Conservation (phyloP, 2,329 filamentous ascomycete genomes). For the Sphaerulina populicola region DNA sequence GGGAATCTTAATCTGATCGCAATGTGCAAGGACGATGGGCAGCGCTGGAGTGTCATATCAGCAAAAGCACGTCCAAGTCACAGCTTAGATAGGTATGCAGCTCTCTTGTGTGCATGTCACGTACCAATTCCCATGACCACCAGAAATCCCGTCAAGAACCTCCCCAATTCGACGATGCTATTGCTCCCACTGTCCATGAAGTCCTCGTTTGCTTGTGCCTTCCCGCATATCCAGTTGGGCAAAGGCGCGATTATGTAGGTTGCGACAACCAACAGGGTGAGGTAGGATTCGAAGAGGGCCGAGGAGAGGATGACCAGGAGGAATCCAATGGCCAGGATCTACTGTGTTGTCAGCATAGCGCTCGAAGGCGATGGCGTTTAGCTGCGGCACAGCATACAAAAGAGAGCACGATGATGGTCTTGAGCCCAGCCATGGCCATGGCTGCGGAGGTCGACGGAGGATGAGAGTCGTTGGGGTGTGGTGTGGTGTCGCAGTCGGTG, state of each 20-base stretch:
- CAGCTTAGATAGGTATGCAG: background rate
- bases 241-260: conserved; percentile 90
- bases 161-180: conserved; percentile 82
- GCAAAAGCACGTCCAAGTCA: background rate
- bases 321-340: conserved; percentile 94
- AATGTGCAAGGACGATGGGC: conserved; percentile 79
- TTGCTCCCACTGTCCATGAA: conserved; percentile 82
- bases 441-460: conserved; percentile 7
- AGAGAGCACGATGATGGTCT: conserved; percentile 97
- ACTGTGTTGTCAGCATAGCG: conserved; percentile 7
- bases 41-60: conserved; percentile 53
- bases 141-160: conserved; percentile 90
- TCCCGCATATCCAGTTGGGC: conserved; percentile 90
- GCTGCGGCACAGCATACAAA: conserved; percentile 55
- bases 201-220: conserved; percentile 86
- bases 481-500: background rate
- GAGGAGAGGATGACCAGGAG: conserved; percentile 97
- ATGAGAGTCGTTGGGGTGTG: background rate
- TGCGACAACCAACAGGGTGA: conserved; percentile 86
- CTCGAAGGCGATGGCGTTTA: conserved; percentile 5
- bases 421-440: conserved; percentile 69
- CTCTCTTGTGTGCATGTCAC: conserved; percentile 33
- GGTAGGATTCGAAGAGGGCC: conserved; percentile 89
- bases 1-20: conserved; percentile 67
- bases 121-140: conserved; percentile 95